These are phyloP conservation scores for Phytophthora brassicae DNA, from an alignment of 352 stramenopile genomes.

Conservation along the genomic window DNA sequence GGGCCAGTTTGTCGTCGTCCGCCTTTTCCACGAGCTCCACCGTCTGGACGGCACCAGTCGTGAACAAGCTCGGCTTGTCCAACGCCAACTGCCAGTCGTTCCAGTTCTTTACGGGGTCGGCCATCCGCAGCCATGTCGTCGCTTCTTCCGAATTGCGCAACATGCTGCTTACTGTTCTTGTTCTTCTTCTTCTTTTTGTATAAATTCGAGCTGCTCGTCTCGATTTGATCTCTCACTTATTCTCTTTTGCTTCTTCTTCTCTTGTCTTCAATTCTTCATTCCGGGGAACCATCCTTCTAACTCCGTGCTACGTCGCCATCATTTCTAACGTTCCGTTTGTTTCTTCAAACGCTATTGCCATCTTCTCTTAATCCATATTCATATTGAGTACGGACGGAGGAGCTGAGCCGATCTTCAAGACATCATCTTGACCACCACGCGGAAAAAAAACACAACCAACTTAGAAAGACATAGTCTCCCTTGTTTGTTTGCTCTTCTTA, in stretches of 20 bases:
- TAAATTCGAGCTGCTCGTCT: constrained; percentile 42
- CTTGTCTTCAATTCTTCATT: constrained; percentile 79
- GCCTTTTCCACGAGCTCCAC: constrained; percentile 61
- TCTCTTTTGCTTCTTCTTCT: constrained; percentile 57
- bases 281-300: constrained; percentile 84
- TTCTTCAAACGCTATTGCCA: constrained; percentile 57
- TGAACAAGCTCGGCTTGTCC: constrained; percentile 41
- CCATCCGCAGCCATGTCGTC: constrained; percentile 55
- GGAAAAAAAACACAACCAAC: constrained; percentile 70
- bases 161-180: constrained; percentile 45
- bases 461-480: constrained; percentile 91
- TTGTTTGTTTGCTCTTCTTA: constrained; percentile 73
- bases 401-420: constrained; percentile 66
- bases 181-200: constrained; percentile 35
- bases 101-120: constrained; percentile 49
- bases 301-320: constrained; percentile 71
- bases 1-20: constrained; percentile 71
- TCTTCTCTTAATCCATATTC: constrained; percentile 54
- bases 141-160: constrained; percentile 63
- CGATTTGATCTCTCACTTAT: constrained; percentile 44
- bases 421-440: constrained; percentile 75
- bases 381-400: constrained; percentile 68
- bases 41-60: constrained; percentile 21
- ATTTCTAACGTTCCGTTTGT: constrained; percentile 76
- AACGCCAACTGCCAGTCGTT: constrained; percentile 47